Base-by-base conservation (phyloP, 148 eudicot species). In the Cornus florida region DNA sequence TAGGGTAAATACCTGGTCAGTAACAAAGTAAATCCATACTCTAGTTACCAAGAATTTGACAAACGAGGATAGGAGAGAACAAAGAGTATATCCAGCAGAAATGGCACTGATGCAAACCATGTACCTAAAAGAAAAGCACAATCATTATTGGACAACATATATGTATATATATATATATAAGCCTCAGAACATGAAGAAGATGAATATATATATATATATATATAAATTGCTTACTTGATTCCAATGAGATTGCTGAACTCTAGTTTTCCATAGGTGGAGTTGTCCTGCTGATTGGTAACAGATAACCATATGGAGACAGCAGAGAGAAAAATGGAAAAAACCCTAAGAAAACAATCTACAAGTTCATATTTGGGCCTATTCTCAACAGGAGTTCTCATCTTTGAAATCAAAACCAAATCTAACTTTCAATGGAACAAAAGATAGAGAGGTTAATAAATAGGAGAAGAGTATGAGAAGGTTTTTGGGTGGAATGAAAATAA, bases 61-160 rank as follows among this genome's bases (percentile, higher is more conserved):
- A 90, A 94, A 95, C 50, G 81, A 77, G 79, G 86, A 88, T 1
- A 90, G 78, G 80, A 89, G 90, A 82, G 90, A 90, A 75, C 84
- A 50, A 35, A 93, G 74, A 59, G 93, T 93, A 89, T 92, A 95
- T 28, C 84, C 99, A 79, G 85, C 92, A 75, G 94, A 88, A 35
- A 92, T 57, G 12, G 83, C 97, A 87, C 90, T 88, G 41, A 88
- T 81, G 75, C 79, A 69, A 67, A 84, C 91, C 93, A 95, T 85
- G 50, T 93, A 93, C 80, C 99, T 95, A 84, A 56, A 69, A 70
- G 41, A 46, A 19, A 59, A 46, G 67, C 39, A n/a, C 8, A 35
- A 75, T 28, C 28, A 33, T 41, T n/a, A 69, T 33, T 32, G 76
- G 9, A 31, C 2, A 28, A 39, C 7, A 11, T 6, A 74, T 50